phyloP scores from a whole-genome alignment of 352 stramenopile genomes.

The Phytophthora sansomeana region DNA sequence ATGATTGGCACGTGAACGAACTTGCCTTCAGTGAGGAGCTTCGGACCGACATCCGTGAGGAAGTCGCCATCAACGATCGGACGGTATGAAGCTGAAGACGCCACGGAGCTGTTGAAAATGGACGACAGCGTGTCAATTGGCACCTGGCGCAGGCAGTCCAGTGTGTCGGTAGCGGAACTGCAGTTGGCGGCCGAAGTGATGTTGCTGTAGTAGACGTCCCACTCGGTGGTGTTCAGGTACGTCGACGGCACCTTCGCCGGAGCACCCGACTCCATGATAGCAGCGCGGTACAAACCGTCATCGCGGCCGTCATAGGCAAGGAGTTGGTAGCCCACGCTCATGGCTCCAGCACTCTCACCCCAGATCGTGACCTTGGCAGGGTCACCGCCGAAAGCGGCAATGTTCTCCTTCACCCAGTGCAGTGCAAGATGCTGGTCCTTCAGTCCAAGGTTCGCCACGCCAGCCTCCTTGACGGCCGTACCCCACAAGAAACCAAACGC shows the following conservation, averaged over 20 bases:
- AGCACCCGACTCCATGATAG: constrained; percentile 35
- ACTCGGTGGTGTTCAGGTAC: constrained; percentile 23
- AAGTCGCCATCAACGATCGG: constrained; percentile 37
- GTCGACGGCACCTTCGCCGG: constrained; percentile 9
- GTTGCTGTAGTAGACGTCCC: constrained; percentile 40
- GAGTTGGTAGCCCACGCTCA: constrained; percentile 31
- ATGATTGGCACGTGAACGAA: constrained; percentile 37
- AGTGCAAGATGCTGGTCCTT: constrained; percentile 83
- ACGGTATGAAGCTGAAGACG: constrained; percentile 13
- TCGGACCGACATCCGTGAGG: constrained; percentile 13
- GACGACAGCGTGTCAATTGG: constrained; percentile 25
- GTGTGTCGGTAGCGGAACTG: constrained; percentile 19
- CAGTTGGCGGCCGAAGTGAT: constrained; percentile 33
- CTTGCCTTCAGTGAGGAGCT: constrained; percentile 26
- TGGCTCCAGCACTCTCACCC: constrained; percentile 59
- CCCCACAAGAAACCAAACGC: constrained; percentile 45
- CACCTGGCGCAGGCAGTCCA: constrained; percentile 34
- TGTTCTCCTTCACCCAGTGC: constrained; percentile 46
- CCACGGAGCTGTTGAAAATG: constrained; percentile 35
- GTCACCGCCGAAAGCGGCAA: constrained; percentile 28
- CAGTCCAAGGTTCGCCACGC: constrained; percentile 81
- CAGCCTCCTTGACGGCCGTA: constrained; percentile 41
- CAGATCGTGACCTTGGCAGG: constrained; percentile 32
- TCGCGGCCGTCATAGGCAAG: constrained; percentile 32
- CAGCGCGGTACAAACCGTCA: constrained; percentile 28